Conservation (phyloP, 805 yeast species). For the Monosporozyma aquatica region DNA sequence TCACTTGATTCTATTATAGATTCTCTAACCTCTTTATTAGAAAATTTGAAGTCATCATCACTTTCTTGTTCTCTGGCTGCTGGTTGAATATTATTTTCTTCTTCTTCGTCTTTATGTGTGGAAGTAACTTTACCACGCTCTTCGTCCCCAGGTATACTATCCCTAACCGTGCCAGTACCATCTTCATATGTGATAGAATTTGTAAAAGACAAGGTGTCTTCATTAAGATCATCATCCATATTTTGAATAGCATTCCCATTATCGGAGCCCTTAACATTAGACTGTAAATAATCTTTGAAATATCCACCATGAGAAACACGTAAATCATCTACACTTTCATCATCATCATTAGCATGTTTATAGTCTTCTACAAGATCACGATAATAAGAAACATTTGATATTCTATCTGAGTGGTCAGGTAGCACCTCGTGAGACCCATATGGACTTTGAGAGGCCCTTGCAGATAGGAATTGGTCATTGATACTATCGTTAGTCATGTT, state of each 20-base stretch:
- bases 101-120: neutral
- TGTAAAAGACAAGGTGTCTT: conserved; percentile 7
- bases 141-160: no score
- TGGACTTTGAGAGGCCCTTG: conserved; percentile 4
- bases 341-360: neutral
- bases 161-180: no score
- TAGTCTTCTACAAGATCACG: neutral
- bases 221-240: neutral
- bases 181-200: conserved; percentile 8
- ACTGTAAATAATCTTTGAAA: conserved; percentile 11
- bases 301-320: conserved; percentile 20
- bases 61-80: no score
- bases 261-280: neutral
- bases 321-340: conserved; percentile 13
- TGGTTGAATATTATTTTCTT: neutral
- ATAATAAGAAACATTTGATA: neutral
- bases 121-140: no score
- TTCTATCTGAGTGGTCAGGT: neutral
- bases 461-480: conserved; percentile 1
- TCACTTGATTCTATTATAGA: conserved; percentile 14
- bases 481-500: neutral
- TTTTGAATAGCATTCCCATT: conserved; percentile 4
- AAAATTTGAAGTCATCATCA: conserved; percentile 10
- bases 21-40: conserved; percentile 9
- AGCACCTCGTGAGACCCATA: neutral